Conservation (phyloP, 208 protist genomes). For the Trypanosoma cruzi region DNA sequence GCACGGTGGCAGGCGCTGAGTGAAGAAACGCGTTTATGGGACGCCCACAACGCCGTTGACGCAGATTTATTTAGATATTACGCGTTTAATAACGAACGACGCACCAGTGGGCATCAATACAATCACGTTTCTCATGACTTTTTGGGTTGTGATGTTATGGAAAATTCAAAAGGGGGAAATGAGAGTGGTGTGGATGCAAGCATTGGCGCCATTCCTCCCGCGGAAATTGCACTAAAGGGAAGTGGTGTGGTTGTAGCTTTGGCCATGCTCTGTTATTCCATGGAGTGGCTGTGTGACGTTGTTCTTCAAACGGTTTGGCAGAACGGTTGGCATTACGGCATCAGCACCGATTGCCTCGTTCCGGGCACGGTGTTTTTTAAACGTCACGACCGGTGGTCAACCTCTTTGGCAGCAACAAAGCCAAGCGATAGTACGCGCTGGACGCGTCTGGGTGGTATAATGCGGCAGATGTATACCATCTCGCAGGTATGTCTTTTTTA, state of each 20-base stretch:
- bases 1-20: slow-evolving; percentile 53
- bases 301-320: slow-evolving; percentile 50
- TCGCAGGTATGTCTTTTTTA: slow-evolving; percentile 83
- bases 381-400: neutral
- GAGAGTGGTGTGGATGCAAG: slow-evolving; percentile 34
- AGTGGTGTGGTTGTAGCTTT: slow-evolving; percentile 74
- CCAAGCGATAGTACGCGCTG: neutral
- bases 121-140: slow-evolving; percentile 25
- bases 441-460: slow-evolving; percentile 48
- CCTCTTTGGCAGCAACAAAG: neutral
- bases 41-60: slow-evolving; percentile 61
- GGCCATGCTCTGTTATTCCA: slow-evolving; percentile 70
- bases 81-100: slow-evolving; percentile 61
- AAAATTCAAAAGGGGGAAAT: neutral
- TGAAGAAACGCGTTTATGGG: slow-evolving; percentile 44
- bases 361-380: slow-evolving; percentile 43
- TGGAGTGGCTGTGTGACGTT: slow-evolving; percentile 77
- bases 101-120: slow-evolving; percentile 82
- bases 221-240: slow-evolving; percentile 58
- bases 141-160: neutral
- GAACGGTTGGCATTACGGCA: slow-evolving; percentile 10
- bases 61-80: slow-evolving; percentile 78
- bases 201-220: slow-evolving; percentile 48
- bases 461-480: slow-evolving; percentile 68
- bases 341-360: slow-evolving; percentile 54